Percentiles rank a stretch among this genome's conserved stretches.
Evolutionary conservation across 2,329 filamentous ascomycete species (phyloP).

Genomic region (Stemphylium lycopersici): DNA sequence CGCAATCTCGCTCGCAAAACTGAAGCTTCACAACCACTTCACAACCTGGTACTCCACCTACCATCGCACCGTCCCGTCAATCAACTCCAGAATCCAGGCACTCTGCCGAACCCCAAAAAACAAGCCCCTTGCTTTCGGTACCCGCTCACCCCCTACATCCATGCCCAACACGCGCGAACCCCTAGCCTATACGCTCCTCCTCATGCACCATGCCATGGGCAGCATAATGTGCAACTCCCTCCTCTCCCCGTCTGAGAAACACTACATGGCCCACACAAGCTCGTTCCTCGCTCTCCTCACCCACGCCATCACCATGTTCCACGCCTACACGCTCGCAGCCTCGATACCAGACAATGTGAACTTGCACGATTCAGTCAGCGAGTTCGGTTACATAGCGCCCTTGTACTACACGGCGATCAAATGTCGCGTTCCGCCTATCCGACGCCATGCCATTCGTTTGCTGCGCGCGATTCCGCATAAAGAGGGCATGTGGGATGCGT

Average conservation of each 20-base stretch:
- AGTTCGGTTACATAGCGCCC: conserved; percentile 4
- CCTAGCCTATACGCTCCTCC: conserved; percentile 15
- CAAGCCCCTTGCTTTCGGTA: not conserved
- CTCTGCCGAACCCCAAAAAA: no score
- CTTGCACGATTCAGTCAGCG: conserved; percentile 23
- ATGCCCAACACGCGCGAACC: not conserved
- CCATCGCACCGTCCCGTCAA: not conserved
- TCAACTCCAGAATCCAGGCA: no score
- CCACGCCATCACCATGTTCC: not conserved
- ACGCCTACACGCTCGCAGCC: not conserved
- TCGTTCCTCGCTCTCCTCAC: conserved; percentile 20
- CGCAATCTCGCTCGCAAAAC: not conserved
- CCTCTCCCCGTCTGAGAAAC: conserved; percentile 5
- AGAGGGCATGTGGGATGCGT: conserved; percentile 53
- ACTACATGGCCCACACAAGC: conserved; percentile 29
- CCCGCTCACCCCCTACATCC: not conserved
- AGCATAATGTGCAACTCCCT: conserved; percentile 19
- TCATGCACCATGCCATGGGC: conserved; percentile 26
- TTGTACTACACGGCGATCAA: conserved; percentile 49
- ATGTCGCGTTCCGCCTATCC: conserved; percentile 53
- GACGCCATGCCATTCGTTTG: conserved; percentile 48
- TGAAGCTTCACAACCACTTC: not conserved
- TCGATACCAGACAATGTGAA: conserved; percentile 6
- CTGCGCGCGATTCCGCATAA: conserved; percentile 40
- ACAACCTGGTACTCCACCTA: conserved; percentile 4